These are phyloP conservation scores for Kitagawia praeruptora DNA, from an alignment of 129 eudicot species.

Conservation along the genomic window DNA sequence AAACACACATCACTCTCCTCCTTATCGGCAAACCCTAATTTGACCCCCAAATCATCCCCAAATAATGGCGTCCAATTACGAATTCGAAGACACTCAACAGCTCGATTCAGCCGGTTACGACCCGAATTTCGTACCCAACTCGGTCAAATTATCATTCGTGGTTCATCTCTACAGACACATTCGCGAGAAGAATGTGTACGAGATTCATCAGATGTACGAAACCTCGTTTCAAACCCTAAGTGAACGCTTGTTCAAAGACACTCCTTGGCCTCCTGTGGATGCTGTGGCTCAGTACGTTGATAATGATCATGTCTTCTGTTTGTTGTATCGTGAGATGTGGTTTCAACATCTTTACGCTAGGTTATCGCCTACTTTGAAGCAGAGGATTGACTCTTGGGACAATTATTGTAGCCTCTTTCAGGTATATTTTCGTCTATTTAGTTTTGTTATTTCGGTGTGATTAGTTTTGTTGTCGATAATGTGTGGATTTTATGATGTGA, in stretches of 20 bases:
- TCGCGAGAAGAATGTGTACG: constrained; percentile 87
- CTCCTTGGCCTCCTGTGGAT: constrained; percentile 95
- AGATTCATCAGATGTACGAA: constrained; percentile 98
- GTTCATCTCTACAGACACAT: constrained; percentile 85
- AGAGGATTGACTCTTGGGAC: too few species aligned
- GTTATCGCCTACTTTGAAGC: too few species aligned
- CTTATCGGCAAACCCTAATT: constrained; percentile 24
- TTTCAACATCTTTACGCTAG: too few species aligned
- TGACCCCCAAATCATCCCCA: too few species aligned
- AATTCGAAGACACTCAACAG: constrained; percentile 43
- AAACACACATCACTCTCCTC: background rate
- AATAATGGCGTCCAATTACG: constrained; percentile 59
- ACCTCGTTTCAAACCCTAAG: constrained; percentile 69
- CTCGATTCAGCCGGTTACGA: constrained; percentile 41
- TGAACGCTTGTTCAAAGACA: constrained; percentile 75
- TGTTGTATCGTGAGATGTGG: too few species aligned
- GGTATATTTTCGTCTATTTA: too few species aligned
- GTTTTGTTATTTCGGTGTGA: too few species aligned
- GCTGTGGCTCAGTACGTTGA: constrained; percentile 78
- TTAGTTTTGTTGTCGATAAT: too few species aligned
- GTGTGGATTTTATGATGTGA: too few species aligned
- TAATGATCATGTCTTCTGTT: too few species aligned
- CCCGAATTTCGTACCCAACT: constrained; percentile 79
- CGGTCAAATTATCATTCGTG: constrained; percentile 86
- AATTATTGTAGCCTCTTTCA: too few species aligned